Evolutionary conservation across 257 asterid species (phyloP).

Genomic region (Solanum pimpinellifolium): DNA sequence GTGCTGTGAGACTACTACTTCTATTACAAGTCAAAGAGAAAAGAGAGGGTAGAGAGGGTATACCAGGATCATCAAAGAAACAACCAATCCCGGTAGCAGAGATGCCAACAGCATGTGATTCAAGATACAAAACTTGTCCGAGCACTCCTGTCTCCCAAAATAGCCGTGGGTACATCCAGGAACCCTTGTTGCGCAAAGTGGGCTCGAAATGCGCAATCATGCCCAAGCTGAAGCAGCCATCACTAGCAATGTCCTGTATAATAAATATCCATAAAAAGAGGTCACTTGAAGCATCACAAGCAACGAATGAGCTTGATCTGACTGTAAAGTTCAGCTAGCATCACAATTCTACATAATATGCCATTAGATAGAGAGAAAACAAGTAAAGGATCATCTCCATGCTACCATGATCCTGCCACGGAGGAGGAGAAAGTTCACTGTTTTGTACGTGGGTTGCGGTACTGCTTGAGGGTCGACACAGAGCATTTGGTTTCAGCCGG

Average conservation of each 20-base stretch:
- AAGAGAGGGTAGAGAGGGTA: not conserved
- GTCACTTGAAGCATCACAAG: not conserved
- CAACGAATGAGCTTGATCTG: not conserved
- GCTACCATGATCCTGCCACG: too few species aligned
- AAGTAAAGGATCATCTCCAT: not conserved
- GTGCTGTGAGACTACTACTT: not conserved
- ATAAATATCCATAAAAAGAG: not conserved
- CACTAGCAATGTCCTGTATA: constrained; percentile 72
- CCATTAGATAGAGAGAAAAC: not conserved
- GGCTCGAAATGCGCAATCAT: constrained; percentile 86
- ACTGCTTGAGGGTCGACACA: too few species aligned
- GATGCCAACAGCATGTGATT: constrained; percentile 83
- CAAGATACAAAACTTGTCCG: constrained; percentile 90
- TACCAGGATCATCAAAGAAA: constrained; percentile 94
- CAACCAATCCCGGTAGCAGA: constrained; percentile 98
- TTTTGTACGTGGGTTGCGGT: too few species aligned
- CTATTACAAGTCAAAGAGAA: not conserved
- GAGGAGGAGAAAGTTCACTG: too few species aligned
- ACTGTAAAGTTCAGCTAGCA: not conserved
- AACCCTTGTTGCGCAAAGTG: constrained; percentile 38
- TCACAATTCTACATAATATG: not conserved
- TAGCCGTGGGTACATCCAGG: constrained; percentile 92
- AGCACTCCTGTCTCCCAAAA: constrained; percentile 99
- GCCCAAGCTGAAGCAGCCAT: constrained; percentile 97
- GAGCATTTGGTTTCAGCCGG: too few species aligned